Evolutionary conservation across 768 basidiomycete genomes (phyloP), one percentile per base, ranked within the genome.

Genomic region (Boletales sp.): DNA sequence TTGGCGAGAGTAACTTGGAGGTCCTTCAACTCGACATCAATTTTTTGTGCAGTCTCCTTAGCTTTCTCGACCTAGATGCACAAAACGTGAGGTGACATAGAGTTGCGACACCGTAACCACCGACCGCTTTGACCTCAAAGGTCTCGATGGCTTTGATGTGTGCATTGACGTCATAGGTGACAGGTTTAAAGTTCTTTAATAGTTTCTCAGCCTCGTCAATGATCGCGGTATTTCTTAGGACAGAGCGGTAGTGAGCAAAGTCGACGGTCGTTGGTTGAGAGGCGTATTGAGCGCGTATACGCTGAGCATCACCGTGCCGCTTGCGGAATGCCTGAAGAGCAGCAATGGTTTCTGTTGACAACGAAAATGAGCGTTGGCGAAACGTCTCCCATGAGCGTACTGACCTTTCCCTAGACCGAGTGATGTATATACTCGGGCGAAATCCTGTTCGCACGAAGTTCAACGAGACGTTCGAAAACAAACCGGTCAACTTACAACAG

Each of bases 121-220:
- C 59, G 59, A 97, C 95, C 55, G 96, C 96, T 74, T 94, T 96
- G 54, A 82, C 78, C 79, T 98, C 91, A 70, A 99, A 99, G 44
- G 91, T 85, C 67, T 95, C 93, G 61, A 99, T 96, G 40, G 91
- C 93, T 73, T 93, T 95, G 72, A 96, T 67, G 70, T 94, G 90
- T 47, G 89, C 78, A 60, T 71, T 73, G 51, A 94, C 88, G 65
- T 99, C 95, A 72, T 97, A 97, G 2, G 90, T 87, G 46, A 92
- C 86, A 33, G 96, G 91, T 74, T 95, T 96, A 79, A 96, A 98
- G 32, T 82, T 82, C 53, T 77, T 84, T 61, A 96, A 69, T 46
- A 87, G 69, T 74, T 92, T 94, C 79, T 98, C 94, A 11, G 88
- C 89, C 69, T 96, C 90, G 61, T 91, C 87, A 46, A 97, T 84